A percentile compares a stretch with the other conserved stretches of the same genome.
These are phyloP conservation scores for Knoxdaviesia proteae DNA, from an alignment of 2,329 filamentous ascomycete genomes.

Conservation along the genomic window DNA sequence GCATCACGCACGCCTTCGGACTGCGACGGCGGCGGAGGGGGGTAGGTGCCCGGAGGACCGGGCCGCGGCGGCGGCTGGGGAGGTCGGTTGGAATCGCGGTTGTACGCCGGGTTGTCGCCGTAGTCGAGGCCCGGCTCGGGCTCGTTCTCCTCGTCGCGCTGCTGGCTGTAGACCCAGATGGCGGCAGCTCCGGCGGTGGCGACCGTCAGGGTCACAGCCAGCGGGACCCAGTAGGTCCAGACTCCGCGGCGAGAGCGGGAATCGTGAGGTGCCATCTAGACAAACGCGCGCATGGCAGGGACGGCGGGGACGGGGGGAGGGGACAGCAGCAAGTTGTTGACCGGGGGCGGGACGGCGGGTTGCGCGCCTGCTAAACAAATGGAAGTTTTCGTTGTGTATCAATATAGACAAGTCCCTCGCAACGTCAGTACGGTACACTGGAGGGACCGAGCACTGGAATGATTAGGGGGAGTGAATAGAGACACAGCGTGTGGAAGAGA, in stretches of 20 bases:
- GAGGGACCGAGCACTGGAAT: too few species aligned
- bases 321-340: too few species aligned
- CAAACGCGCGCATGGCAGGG: too few species aligned
- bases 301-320: too few species aligned
- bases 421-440: too few species aligned
- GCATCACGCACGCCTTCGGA: background rate
- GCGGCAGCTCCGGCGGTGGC: constrained; percentile 71
- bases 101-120: constrained; percentile 8
- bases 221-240: constrained; percentile 73
- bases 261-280: too few species aligned
- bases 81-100: background rate
- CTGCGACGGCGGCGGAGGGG: background rate
- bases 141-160: constrained; percentile 57
- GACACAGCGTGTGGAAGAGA: too few species aligned
- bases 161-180: constrained; percentile 64
- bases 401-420: too few species aligned
- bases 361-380: too few species aligned
- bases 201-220: constrained; percentile 69
- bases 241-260: constrained; percentile 40
- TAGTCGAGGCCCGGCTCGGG: constrained; percentile 30
- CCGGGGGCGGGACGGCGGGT: too few species aligned
- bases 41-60: background rate
- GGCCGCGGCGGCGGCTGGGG: background rate
- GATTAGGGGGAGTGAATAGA: too few species aligned
- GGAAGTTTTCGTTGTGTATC: too few species aligned